A percentile compares a stretch with the other conserved stretches of the same genome.
Evolutionary conservation across 495 filamentous ascomycete genomes (phyloP).

Genomic region (Immersiella caudata): DNA sequence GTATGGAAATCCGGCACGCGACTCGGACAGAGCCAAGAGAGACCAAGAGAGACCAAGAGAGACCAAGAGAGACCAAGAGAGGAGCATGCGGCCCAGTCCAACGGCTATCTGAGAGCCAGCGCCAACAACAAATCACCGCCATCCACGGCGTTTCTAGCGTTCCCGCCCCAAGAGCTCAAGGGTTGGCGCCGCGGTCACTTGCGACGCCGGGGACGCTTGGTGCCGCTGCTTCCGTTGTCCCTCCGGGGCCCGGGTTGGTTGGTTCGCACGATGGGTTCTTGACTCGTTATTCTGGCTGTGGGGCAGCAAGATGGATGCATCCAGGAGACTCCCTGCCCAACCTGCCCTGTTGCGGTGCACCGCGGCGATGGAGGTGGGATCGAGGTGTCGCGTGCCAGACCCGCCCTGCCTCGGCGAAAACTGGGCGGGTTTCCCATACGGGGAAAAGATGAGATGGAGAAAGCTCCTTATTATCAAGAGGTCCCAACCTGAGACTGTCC

Average conservation of each 20-base stretch:
- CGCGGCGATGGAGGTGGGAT: not conserved
- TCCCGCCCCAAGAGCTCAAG: not conserved
- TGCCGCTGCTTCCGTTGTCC: not conserved
- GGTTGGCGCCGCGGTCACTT: not conserved
- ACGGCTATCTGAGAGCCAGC: not conserved
- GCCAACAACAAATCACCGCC: not conserved
- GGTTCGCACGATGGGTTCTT: conserved; percentile 2
- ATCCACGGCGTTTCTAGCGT: not conserved
- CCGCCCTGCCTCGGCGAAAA: conserved; percentile 10
- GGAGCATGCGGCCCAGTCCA: not conserved
- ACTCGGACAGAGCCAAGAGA: no score
- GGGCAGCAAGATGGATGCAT: not conserved
- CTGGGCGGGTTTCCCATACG: not conserved
- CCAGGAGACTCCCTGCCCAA: conserved; percentile 1
- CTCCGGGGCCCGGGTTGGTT: not conserved
- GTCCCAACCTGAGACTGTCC: not conserved
- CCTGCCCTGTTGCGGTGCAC: not conserved
- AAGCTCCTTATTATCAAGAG: not conserved
- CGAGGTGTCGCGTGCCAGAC: not conserved
- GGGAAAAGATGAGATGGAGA: not conserved
- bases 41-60: no score
- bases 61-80: no score
- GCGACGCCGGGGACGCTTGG: not conserved
- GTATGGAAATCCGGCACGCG: no score
- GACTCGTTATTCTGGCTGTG: conserved; percentile 4